Base-by-base conservation (phyloP, 306 rosid species). In the Trifolium subterraneum region DNA sequence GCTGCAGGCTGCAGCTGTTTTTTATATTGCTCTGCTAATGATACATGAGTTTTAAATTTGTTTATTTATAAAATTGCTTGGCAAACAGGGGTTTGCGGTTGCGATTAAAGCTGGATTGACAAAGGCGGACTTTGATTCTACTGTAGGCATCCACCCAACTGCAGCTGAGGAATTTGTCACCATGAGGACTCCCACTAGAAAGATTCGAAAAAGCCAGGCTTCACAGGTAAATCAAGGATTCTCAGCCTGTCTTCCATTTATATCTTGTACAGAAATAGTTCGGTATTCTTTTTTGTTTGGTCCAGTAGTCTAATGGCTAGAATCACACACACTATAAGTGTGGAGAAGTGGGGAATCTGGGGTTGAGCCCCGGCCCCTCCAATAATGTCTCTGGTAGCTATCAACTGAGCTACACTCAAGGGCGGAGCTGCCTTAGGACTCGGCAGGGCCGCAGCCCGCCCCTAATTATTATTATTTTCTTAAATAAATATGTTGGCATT, bases 141-240 rank as follows among this genome's bases (percentile, higher is more conserved):
- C 98, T 1, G 91, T 95, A 68, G 98, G 99, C 48, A 10, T 95
- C 84, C 99, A 95, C 87, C 99, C 99, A 0, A 86, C 98, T 50
- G 90, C 99, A 41, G 94, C 96, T 35, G 99, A 95, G 79, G 99
- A 95, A 76, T 84, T 95, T 44, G 99, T 92, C 54, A 95, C 98
- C 63, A 90, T 95, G 99, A 88, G 96, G 76, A 85, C 88, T 79
- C 89, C 96, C 77, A 85, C 97, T 45, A 85, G 93, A 83, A 86
- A 85, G 85, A 82, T 92, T 44, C 87, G 97, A 33, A 85, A 71
- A 72, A 80, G 59, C 64, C 73, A 84, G 18, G 77, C 86, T 36
- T 56, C 96, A 63, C 86, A 88, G 96, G 98, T 90, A 63, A 81
- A 88, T 83, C 42, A 50, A 50, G 12, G 76, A 54, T 60, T 71